Conservation (phyloP, 768 basidiomycete species). For the Gymnopilus dilepis region DNA sequence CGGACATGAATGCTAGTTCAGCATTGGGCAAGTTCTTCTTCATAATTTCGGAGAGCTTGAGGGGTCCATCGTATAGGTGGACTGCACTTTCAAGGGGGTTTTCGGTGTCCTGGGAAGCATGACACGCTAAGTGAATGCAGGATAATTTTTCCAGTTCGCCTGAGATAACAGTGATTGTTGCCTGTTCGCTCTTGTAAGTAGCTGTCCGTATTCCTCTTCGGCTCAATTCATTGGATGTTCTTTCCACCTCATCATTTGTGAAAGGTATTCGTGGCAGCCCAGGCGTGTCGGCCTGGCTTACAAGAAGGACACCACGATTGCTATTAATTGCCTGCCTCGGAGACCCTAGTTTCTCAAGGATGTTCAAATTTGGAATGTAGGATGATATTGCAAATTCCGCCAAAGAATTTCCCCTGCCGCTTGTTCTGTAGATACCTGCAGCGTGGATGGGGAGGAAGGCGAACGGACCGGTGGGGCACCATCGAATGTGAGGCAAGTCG, state of each 20-base stretch:
- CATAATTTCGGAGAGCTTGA: constrained; percentile 20
- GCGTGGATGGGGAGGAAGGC: constrained; percentile 39
- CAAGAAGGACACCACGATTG: not conserved
- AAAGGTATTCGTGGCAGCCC: constrained; percentile 11
- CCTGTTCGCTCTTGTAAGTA: constrained; percentile 16
- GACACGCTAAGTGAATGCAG: constrained; percentile 41
- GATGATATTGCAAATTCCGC: constrained; percentile 26
- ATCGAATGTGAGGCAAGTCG: constrained; percentile 3
- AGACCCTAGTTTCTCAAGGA: too few species aligned
- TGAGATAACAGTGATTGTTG: constrained; percentile 16
- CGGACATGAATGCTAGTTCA: too few species aligned
- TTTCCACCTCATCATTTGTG: constrained; percentile 12
- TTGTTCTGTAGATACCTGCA: constrained; percentile 30
- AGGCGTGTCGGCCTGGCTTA: constrained; percentile 19
- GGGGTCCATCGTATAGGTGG: constrained; percentile 23
- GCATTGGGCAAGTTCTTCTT: constrained; percentile 8
- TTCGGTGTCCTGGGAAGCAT: constrained; percentile 32
- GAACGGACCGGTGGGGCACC: constrained; percentile 37
- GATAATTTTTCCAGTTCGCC: constrained; percentile 13
- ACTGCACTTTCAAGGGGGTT: constrained; percentile 31
- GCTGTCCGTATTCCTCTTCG: not conserved
- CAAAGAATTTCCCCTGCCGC: not conserved
- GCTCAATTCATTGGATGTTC: not conserved
- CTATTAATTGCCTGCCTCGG: too few species aligned
- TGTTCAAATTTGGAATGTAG: not conserved